A percentile compares a stretch with the other conserved stretches of the same genome.
These are phyloP conservation scores for Seminavis robusta DNA, from an alignment of 108 stramenopile genomes.

Conservation along the genomic window DNA sequence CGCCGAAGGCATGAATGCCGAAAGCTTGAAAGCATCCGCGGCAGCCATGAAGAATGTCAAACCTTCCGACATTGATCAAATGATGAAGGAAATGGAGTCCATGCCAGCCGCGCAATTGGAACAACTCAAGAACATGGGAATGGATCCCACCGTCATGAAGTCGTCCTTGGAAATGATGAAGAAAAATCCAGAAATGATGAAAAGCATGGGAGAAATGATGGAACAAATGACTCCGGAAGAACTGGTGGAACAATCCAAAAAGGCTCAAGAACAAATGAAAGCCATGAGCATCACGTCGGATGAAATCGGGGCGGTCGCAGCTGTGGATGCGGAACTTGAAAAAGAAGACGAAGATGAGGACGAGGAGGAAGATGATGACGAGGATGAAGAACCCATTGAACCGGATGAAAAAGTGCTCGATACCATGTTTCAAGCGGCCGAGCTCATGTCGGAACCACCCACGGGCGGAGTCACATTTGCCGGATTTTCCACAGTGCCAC, in stretches of 20 bases:
- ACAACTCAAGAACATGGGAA: conserved; percentile 62
- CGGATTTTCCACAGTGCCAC: conserved; percentile 60
- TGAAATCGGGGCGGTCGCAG: not conserved
- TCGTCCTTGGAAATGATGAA: conserved; percentile 55
- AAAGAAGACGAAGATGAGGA: too few species aligned
- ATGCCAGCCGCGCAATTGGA: conserved; percentile 49
- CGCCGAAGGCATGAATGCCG: conserved; percentile 37
- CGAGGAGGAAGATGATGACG: conserved; percentile 8
- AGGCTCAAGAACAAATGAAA: conserved; percentile 53
- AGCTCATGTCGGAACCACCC: conserved; percentile 55
- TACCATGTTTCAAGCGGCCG: conserved; percentile 58
- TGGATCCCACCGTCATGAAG: too few species aligned
- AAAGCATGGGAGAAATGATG: conserved; percentile 58
- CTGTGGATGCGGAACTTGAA: not conserved
- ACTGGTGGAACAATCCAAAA: conserved; percentile 48
- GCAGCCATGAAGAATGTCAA: conserved; percentile 61
- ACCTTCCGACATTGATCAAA: conserved; percentile 52
- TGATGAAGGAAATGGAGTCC: conserved; percentile 63
- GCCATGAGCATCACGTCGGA: conserved; percentile 26
- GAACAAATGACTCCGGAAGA: conserved; percentile 57
- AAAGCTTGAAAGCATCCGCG: conserved; percentile 44
- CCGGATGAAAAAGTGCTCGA: conserved; percentile 61
- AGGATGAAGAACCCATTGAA: not conserved
- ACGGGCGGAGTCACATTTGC: conserved; percentile 61
- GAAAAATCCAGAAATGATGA: conserved; percentile 63